These are phyloP conservation scores for Zymoseptoria passerinii DNA, from an alignment of 2,329 filamentous ascomycete genomes.

Conservation along the genomic window DNA sequence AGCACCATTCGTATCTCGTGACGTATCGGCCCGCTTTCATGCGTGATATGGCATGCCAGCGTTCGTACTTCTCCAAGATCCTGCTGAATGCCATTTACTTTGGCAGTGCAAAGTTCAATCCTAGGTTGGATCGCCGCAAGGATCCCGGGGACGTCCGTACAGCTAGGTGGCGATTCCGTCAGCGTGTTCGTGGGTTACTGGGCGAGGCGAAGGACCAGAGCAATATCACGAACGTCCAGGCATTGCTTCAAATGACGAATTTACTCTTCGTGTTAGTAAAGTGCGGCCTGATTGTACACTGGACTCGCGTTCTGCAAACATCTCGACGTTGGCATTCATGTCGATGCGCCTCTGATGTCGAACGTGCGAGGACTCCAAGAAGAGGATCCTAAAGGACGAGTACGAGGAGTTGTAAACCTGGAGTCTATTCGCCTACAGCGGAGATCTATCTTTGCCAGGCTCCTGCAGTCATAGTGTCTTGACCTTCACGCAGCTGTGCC, in stretches of 20 bases:
- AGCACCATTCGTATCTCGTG: conserved; percentile 18
- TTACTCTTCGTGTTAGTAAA: conserved; percentile 45
- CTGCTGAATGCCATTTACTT: conserved; percentile 50
- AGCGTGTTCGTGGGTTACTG: conserved; percentile 41
- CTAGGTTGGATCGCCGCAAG: conserved; percentile 38
- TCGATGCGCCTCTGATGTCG: conserved; percentile 32
- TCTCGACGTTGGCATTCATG: conserved; percentile 47
- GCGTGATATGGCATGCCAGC: conserved; percentile 38
- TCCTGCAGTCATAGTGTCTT: conserved; percentile 10
- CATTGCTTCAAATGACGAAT: conserved; percentile 45
- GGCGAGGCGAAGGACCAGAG: conserved; percentile 39
- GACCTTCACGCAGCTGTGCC: conserved; percentile 7
- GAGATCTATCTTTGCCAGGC: not conserved
- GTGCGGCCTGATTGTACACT: conserved; percentile 50
- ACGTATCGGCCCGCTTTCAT: conserved; percentile 21
- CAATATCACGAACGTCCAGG: conserved; percentile 48
- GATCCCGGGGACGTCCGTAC: conserved; percentile 41
- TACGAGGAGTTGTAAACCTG: conserved; percentile 49
- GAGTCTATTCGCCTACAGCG: conserved; percentile 33
- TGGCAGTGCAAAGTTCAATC: conserved; percentile 36
- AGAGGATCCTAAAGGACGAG: conserved; percentile 42
- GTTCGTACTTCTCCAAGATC: conserved; percentile 50
- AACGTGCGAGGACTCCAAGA: conserved; percentile 32
- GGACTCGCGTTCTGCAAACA: conserved; percentile 50
- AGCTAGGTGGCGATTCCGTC: conserved; percentile 42